Evolutionary conservation across 306 rosid genomes (phyloP).

Genomic region (Rubus parviflorus): DNA sequence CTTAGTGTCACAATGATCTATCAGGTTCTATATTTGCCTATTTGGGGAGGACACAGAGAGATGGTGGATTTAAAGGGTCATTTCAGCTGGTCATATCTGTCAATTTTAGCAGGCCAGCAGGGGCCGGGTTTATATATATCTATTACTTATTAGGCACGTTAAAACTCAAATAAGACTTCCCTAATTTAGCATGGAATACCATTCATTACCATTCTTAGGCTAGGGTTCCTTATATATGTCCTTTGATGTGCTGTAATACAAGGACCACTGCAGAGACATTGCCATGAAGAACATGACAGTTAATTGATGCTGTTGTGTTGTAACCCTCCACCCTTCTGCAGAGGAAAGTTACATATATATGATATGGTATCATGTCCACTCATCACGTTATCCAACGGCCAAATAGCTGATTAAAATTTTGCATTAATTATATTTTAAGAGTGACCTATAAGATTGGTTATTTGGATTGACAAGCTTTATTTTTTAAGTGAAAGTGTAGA

Average conservation of each 20-base stretch:
- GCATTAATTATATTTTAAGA: too few relatives aligned
- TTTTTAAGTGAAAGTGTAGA: too few relatives aligned
- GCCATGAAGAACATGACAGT: neutral
- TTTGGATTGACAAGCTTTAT: too few relatives aligned
- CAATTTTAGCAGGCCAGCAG: neutral
- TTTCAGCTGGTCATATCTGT: constrained; percentile 26
- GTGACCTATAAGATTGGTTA: too few relatives aligned
- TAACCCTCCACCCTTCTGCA: neutral
- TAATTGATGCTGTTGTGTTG: neutral
- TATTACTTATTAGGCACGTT: neutral
- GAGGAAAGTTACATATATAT: neutral
- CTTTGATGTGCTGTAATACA: neutral
- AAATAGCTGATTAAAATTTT: too few relatives aligned
- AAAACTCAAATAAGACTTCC: constrained; percentile 23
- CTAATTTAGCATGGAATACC: constrained; percentile 21
- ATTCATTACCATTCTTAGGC: neutral
- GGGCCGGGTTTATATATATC: too few relatives aligned
- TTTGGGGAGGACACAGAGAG: neutral
- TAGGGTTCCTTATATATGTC: neutral
- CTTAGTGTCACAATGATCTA: neutral
- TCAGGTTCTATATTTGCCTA: neutral
- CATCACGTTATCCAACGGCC: too few relatives aligned
- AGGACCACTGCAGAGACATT: neutral
- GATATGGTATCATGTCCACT: too few relatives aligned
- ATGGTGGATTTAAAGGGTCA: constrained; percentile 5